A percentile compares a stretch with the other conserved stretches of the same genome.
These are phyloP conservation scores for Poa annua DNA, from an alignment of 176 grass and related monocot genomes.

Conservation along the genomic window DNA sequence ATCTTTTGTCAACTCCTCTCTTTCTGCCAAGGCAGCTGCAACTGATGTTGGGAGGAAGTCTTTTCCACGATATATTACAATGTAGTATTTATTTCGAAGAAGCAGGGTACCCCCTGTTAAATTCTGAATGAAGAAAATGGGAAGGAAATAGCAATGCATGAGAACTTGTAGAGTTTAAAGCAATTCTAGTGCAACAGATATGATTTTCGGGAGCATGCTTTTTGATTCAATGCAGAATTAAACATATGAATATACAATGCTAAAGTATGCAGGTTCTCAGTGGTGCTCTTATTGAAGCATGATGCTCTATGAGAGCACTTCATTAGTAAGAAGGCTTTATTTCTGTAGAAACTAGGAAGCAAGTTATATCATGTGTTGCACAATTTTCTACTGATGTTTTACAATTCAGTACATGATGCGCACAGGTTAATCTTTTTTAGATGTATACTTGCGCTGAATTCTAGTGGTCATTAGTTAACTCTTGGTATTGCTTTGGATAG, in stretches of 20 bases:
- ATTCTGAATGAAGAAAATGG: constrained; percentile 51
- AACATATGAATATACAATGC: background rate
- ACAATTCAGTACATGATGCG: background rate
- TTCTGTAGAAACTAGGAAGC: background rate
- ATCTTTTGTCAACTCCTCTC: constrained; percentile 82
- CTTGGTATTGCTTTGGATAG: background rate
- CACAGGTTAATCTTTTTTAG: background rate
- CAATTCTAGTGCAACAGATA: background rate
- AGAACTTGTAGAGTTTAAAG: constrained; percentile 28
- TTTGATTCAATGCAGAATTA: background rate
- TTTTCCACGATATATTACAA: constrained; percentile 96
- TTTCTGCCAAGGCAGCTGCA: constrained; percentile 72
- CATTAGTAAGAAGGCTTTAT: background rate
- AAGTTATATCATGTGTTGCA: background rate
- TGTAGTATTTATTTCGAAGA: constrained; percentile 94
- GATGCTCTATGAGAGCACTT: background rate
- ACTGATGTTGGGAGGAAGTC: constrained; percentile 85
- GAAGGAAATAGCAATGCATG: constrained; percentile 27
- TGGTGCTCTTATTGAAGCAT: background rate
- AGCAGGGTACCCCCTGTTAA: constrained; percentile 89
- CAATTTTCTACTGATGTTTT: constrained; percentile 6
- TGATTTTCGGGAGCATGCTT: background rate
- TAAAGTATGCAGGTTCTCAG: constrained; percentile 13
- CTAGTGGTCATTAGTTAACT: background rate
- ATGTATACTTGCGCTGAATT: background rate